A percentile compares a stretch with the other conserved stretches of the same genome.
phyloP scores from a whole-genome alignment of 1,139 yeast species.

The Debaryomycetaceae sp. region DNA sequence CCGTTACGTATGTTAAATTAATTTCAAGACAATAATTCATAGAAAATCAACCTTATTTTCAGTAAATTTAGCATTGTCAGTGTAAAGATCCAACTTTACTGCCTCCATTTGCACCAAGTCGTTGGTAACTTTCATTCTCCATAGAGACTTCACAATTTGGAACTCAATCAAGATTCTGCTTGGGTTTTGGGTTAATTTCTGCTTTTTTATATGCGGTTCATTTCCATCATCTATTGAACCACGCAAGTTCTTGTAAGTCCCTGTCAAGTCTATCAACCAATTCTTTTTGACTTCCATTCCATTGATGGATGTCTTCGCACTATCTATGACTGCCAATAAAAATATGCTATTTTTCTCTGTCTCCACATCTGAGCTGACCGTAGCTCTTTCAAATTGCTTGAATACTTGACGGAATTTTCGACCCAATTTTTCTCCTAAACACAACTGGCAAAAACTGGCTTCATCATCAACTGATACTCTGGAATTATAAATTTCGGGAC shows the following conservation, averaged over 20 bases:
- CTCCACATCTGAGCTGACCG: slow-evolving; percentile 17
- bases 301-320: slow-evolving; percentile 31
- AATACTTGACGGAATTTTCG: slow-evolving; percentile 25
- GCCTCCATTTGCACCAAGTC: slow-evolving; percentile 24
- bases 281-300: slow-evolving; percentile 31
- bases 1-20: neutral
- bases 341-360: slow-evolving; percentile 15
- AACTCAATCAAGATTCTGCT: slow-evolving; percentile 37
- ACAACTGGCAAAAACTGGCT: slow-evolving; percentile 22
- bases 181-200: slow-evolving; percentile 10
- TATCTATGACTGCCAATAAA: slow-evolving; percentile 24
- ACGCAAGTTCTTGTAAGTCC: slow-evolving; percentile 4
- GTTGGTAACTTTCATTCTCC: slow-evolving; percentile 30
- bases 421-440: slow-evolving; percentile 23
- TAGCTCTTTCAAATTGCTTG: slow-evolving; percentile 18
- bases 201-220: slow-evolving; percentile 9
- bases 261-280: slow-evolving; percentile 34
- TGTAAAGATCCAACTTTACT: slow-evolving; percentile 29
- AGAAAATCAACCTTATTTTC: slow-evolving; percentile 18
- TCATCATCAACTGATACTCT: slow-evolving; percentile 29
- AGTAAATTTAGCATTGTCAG: slow-evolving; percentile 20
- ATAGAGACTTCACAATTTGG: slow-evolving; percentile 27
- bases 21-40: slow-evolving; percentile 5
- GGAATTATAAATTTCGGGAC: slow-evolving; percentile 19
- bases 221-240: neutral